Evolutionary conservation across 106 monocot genomes (phyloP), one percentile per base, ranked within the genome.

Genomic region (Apostasia ramifera): DNA sequence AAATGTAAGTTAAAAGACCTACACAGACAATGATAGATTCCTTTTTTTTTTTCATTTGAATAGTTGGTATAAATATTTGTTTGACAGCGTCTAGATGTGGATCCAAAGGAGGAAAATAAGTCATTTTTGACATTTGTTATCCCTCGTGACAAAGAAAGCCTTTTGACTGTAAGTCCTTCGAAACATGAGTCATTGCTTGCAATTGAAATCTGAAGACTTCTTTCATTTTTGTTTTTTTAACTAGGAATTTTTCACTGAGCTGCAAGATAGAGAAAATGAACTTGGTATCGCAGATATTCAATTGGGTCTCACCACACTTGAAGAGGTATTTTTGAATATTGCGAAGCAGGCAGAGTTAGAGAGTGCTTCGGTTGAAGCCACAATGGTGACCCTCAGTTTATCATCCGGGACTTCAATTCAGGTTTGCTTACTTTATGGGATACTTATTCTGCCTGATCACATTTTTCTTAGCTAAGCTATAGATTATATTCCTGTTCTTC

Each of bases 201-300:
- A 52, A 59, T 26, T 66, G 39, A 8, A 47, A 57, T 43, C 55
- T 4, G 26, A 73, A 5, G 14, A 5, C 50, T 57, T 59, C 1
- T 37, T 48, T 51, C 3, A 3, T 37, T 40, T 9, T 38, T 0
- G 13, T 70, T 44, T 66, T 14, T n/a, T 56, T 60, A 37, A 42
- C 12, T 82, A 94, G 94, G 70, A 71, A 38, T 95, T 95, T 61
- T 95, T 95, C 58, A 63, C 80, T 14, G 95, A 95, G 71, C 83
- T 95, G 46, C 81, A 95, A 95, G 88, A 91, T 58, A 88, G 88
- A 71, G 86, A 91, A 51, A 66, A 51, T 42, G 95, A 95, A 61
- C 74, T 95, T 63, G 86, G 88, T 26, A 95, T 95, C n/a, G 75
- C 91, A 64, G 91, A 95, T 60, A 88, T 95, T 58, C 95, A 95